Evolutionary conservation across 306 rosid species (phyloP).

Genomic region (Fagus crenata): DNA sequence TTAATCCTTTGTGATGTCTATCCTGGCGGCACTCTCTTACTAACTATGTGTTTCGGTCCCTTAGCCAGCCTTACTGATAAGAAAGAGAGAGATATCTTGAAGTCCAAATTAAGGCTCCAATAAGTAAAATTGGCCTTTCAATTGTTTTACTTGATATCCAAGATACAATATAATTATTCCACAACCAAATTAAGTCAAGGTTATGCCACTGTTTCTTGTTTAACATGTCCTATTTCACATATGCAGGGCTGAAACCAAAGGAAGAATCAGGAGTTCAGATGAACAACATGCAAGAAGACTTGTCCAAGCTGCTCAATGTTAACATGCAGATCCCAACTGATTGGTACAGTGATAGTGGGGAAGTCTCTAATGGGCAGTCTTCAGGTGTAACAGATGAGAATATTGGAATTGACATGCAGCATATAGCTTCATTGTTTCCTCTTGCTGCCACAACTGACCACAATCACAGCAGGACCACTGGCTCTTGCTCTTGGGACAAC

Average conservation of each 20-base stretch:
- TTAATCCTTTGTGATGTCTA: not conserved
- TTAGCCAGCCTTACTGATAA: not conserved
- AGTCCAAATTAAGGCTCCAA: not conserved
- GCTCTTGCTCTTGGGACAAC: constrained; percentile 66
- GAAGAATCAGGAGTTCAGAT: constrained; percentile 44
- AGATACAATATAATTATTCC: not conserved
- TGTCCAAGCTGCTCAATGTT: constrained; percentile 53
- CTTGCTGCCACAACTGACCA: constrained; percentile 44
- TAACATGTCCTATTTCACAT: not conserved
- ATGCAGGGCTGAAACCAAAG: constrained; percentile 48
- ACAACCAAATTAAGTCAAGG: too few relatives aligned
- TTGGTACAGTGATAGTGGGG: constrained; percentile 47
- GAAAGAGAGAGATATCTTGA: not conserved
- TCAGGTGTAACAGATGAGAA: constrained; percentile 43
- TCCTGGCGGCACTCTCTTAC: not conserved
- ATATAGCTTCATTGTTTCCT: constrained; percentile 62
- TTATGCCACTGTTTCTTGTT: not conserved
- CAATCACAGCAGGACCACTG: constrained; percentile 36
- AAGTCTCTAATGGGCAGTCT: constrained; percentile 46
- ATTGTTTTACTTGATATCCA: not conserved
- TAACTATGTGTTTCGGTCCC: not conserved
- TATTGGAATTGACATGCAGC: constrained; percentile 58
- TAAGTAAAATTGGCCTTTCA: too few relatives aligned
- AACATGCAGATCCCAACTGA: constrained; percentile 35
- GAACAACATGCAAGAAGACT: constrained; percentile 51